These are phyloP conservation scores for Monosporascus ibericus DNA, from an alignment of 2,329 filamentous ascomycete species.

Conservation along the genomic window DNA sequence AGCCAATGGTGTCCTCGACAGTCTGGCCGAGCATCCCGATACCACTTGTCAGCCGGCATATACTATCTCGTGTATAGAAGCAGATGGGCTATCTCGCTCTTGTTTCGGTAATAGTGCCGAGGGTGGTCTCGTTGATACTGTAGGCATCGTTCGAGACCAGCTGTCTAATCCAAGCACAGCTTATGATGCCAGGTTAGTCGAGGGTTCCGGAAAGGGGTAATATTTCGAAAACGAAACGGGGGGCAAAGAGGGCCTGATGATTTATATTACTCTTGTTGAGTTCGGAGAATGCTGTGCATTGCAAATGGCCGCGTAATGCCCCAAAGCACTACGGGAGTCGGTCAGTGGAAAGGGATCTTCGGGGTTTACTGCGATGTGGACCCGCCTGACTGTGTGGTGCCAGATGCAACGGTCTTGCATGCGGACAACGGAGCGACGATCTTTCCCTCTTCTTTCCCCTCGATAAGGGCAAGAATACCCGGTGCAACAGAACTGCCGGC, in stretches of 20 bases:
- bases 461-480: not conserved
- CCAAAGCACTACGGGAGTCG: not conserved
- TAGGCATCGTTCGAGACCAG: not conserved
- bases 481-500: not conserved
- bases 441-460: not conserved
- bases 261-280: not conserved
- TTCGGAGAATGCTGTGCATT: not conserved
- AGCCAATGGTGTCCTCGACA: not conserved
- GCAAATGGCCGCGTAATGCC: not conserved
- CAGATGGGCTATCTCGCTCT: not conserved
- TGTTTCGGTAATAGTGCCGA: not conserved
- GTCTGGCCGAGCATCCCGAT: not conserved
- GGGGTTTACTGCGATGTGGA: not conserved
- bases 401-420: not conserved
- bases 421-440: no score
- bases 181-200: not conserved
- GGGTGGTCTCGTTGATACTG: not conserved
- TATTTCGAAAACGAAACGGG: not conserved
- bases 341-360: not conserved
- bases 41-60: not conserved
- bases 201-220: no score
- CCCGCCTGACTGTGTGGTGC: not conserved
- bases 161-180: not conserved
- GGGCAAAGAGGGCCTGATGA: not conserved
- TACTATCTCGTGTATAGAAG: not conserved